Evolutionary conservation across 441 rosid genomes (phyloP).

Genomic region (Populus trichocarpa): DNA sequence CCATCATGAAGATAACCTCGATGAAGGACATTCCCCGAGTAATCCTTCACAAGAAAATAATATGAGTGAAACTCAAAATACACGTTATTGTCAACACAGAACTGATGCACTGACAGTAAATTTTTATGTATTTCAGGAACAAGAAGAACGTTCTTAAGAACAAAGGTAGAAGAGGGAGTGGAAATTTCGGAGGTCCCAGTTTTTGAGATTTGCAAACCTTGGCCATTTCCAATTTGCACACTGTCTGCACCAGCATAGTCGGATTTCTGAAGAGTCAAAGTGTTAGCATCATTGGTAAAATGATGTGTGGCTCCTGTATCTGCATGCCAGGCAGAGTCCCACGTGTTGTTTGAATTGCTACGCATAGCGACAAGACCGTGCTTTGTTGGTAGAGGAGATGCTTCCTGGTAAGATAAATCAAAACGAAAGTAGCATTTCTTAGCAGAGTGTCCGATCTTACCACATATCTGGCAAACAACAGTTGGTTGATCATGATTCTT

Average conservation of each 20-base stretch:
- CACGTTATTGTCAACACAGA: neutral
- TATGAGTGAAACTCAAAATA: neutral
- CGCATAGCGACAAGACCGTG: fast-evolving
- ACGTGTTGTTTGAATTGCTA: fast-evolving
- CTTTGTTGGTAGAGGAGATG: fast-evolving
- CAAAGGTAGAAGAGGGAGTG: neutral
- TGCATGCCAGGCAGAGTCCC: neutral
- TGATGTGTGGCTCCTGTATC: neutral
- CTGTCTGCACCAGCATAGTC: neutral
- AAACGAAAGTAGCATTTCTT: neutral
- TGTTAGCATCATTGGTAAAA: neutral
- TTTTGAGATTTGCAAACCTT: neutral
- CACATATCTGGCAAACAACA: no score
- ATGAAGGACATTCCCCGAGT: neutral
- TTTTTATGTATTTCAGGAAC: no score
- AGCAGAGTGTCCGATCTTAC: neutral
- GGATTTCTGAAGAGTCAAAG: no score
- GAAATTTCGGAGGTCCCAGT: neutral
- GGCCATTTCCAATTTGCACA: no score
- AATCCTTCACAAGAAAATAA: neutral
- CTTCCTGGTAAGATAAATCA: neutral
- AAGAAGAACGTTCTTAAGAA: no score
- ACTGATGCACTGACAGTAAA: fast-evolving
- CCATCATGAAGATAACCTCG: neutral
- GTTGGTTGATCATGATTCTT: neutral